Evolutionary conservation across 345 rosid species (phyloP).

Genomic region (Pseudoturritis turrita): DNA sequence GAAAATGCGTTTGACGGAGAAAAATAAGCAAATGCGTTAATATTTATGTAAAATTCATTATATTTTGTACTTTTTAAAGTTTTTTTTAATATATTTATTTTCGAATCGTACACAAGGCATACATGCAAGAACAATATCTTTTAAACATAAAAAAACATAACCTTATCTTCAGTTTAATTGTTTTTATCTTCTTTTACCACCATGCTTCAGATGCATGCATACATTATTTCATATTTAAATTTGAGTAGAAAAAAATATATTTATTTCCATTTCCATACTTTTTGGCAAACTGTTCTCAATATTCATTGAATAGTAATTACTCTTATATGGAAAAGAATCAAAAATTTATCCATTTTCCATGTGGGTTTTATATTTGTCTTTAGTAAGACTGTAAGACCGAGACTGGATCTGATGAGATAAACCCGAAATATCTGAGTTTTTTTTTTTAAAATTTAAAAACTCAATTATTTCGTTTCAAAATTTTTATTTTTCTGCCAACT

Average conservation of each 20-base stretch:
- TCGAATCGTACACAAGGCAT: neutral
- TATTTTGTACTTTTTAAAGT: too few species aligned
- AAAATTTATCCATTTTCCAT: neutral
- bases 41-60: neutral
- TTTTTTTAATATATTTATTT: too few species aligned
- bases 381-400: neutral
- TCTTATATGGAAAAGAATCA: neutral
- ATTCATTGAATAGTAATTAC: neutral
- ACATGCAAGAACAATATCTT: neutral
- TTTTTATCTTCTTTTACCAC: neutral
- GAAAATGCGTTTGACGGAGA: neutral
- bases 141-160: neutral
- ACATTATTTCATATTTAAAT: too few species aligned
- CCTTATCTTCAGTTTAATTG: conserved; percentile 6
- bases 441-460: neutral
- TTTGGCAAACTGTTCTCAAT: too few species aligned
- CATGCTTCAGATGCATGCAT: conserved; percentile 6
- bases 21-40: neutral
- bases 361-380: neutral
- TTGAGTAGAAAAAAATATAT: too few species aligned
- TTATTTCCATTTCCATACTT: too few species aligned
- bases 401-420: neutral
- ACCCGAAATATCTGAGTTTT: neutral
- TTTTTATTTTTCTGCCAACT: neutral
- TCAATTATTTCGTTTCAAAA: neutral